Evolutionary conservation across 805 yeast species (phyloP), one percentile per base, ranked within the genome.

Genomic region (Schwanniomyces yamadae): DNA sequence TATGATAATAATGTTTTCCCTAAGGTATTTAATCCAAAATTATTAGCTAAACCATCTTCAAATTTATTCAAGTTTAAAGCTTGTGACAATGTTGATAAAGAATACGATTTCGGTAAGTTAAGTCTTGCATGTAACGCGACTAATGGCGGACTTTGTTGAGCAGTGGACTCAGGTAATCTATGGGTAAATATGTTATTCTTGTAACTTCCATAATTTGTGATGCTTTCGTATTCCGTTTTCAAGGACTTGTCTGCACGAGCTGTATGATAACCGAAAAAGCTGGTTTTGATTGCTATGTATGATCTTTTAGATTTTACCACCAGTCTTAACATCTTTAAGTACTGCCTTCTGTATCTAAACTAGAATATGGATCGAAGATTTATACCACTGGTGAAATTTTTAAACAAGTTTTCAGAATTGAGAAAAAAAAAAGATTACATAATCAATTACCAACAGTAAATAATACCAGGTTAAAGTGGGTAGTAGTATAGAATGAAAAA

Each of bases 81-180:
- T 53, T 90, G 83, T 1, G 95, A 90, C 41, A 93, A 71, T 1
- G 91, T 78, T 9, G 88, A 70, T 25, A 73, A 69, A 37, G 79
- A 58, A 52, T 77, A 84, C 5, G 60, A 52, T 16, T 63, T 48
- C 5, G 93, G 83, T 34, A 91, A 71, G 13, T 71, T 60, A 35
- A 91, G 67, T 59, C 99, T 78, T 13, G 84, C 66, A 52, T 87
- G 96, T 40, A 91, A 71, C 4, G 96, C 81, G 23, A 75, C 75
- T 36, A 93, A 69, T n/a, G 82, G 74, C 2, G 96, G 85, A 8
- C 88, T 77, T 52, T 76, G 73, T 40, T 64, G 65, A 13, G 73
- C 74, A 5, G 71, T 63, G 8, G 69, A 57, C 47, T 69, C 74
- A 12, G 74, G 73, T 44, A 69, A 57, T 53, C 73, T 55, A 44